These are phyloP conservation scores for Rhizophora apiculata DNA, from an alignment of 345 rosid genomes.

Conservation along the genomic window DNA sequence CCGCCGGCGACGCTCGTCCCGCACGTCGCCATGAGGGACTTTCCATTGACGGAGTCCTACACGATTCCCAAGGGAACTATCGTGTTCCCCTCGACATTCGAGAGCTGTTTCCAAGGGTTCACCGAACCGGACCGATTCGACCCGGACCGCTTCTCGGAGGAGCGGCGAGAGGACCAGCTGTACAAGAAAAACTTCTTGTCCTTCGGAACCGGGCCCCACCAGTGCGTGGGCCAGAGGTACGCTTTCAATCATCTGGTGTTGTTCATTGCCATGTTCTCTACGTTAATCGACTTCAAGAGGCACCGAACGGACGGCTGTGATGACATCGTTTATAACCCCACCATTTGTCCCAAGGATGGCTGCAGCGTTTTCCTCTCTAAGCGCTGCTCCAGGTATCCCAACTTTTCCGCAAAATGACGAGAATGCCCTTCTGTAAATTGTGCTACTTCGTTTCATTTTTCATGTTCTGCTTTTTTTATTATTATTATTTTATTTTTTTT, in stretches of 20 bases:
- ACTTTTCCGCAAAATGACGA: conserved; percentile 28
- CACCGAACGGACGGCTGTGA: conserved; percentile 58
- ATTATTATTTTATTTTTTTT: not conserved
- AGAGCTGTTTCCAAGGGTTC: conserved; percentile 83
- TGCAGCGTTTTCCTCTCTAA: conserved; percentile 52
- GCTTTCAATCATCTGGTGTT: conserved; percentile 76
- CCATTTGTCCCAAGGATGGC: conserved; percentile 79
- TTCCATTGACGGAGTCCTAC: conserved; percentile 61
- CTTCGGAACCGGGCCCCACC: conserved; percentile 87
- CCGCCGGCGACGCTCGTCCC: conserved; percentile 87
- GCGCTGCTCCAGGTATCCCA: conserved; percentile 44
- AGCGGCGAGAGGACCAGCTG: conserved; percentile 54
- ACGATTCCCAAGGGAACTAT: conserved; percentile 75
- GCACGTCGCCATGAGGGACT: conserved; percentile 67
- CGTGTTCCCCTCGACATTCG: conserved; percentile 77
- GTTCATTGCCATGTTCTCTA: conserved; percentile 64
- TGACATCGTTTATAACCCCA: conserved; percentile 66
- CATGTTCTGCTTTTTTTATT: too few relatives aligned
- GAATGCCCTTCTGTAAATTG: not conserved
- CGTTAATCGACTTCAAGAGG: conserved; percentile 59
- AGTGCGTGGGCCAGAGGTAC: conserved; percentile 88
- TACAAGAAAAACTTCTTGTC: conserved; percentile 58
- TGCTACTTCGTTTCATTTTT: too few relatives aligned
- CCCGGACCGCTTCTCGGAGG: conserved; percentile 67
- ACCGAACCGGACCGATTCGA: conserved; percentile 64